Conservation (phyloP, 805 yeast species). For the Saccharomycopsis fibuligera region DNA sequence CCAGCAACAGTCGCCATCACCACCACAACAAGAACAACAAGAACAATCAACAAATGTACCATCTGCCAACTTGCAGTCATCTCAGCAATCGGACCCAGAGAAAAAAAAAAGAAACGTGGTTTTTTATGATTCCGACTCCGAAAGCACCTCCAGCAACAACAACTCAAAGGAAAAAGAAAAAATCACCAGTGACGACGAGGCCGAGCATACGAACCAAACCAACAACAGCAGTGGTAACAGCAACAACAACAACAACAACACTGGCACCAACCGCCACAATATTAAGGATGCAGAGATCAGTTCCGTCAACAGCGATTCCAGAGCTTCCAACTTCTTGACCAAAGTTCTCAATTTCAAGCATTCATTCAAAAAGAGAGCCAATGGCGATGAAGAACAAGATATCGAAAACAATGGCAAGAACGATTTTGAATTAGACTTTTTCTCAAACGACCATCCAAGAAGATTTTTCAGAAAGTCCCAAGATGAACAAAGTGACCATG, state of each 20-base stretch:
- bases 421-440: constrained; percentile 8
- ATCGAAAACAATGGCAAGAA: constrained; percentile 5
- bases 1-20: not conserved
- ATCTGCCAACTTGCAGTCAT: not conserved
- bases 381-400: constrained; percentile 3
- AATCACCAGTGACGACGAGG: constrained; percentile 3
- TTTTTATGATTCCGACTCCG: constrained; percentile 6
- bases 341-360: not conserved
- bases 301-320: not conserved
- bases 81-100: not conserved
- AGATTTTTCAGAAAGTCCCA: not conserved
- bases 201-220: not conserved
- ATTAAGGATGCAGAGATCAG: not conserved
- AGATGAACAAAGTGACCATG: not conserved
- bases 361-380: not conserved
- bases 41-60: not conserved
- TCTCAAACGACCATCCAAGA: constrained; percentile 8
- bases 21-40: not conserved
- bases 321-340: not conserved
- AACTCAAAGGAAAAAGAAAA: not conserved
- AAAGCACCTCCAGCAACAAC: not conserved
- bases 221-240: not conserved
- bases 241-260: not conserved
- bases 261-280: not conserved
- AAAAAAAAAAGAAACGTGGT: constrained; percentile 7